Base-by-base conservation (phyloP, 345 rosid species). In the Arabidopsis arenosa region DNA sequence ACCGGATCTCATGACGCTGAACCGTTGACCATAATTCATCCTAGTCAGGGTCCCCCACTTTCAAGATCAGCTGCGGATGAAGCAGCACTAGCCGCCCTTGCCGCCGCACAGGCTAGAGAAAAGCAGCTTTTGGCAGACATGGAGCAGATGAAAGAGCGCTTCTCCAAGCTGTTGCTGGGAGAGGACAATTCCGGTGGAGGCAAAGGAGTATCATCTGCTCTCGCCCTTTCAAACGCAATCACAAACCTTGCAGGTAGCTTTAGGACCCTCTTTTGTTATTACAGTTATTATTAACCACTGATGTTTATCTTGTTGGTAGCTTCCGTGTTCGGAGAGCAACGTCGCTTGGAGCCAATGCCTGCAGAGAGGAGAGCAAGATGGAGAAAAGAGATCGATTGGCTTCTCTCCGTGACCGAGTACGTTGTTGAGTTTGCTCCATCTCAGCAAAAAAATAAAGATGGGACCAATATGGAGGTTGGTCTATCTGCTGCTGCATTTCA, bases 181-280 rank as follows among this genome's bases (percentile, higher is more conserved):
- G 91, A 89, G 75, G 91, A 89, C 54, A 89, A 86, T 83, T 89
- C 93, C 8, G 87, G 93, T 49, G 90, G 91, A 58, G 93, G 93
- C 51, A 89, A 85, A 73, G 91, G 93, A 45, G 90, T 89, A 45
- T 83, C 91, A 15, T 89, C 94, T 6, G 94, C 94, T 63, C 83
- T 89, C 61, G 94, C 94, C 37, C 68, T 89, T 63, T 89, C 94
- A 10, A 83, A 83, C 67, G 86, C 86, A 53, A 74, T 83, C 62
- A 83, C 86, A 49, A 80, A 83, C 56, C 79, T 83, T 37, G 80
- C 86, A 18, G 86, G 86, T 83, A 63, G 13, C 44, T 43, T 14
- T 43, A 1, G 5, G n/a, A 18, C 3, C 7, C 28, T 49, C 15
- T 36, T 4, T 30, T 26, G 23, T 30, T 26, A 39, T 28, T 28